Evolutionary conservation across 192 early-diverging fungal genomes (phyloP).

Genomic region (Haplosporangium gracile): DNA sequence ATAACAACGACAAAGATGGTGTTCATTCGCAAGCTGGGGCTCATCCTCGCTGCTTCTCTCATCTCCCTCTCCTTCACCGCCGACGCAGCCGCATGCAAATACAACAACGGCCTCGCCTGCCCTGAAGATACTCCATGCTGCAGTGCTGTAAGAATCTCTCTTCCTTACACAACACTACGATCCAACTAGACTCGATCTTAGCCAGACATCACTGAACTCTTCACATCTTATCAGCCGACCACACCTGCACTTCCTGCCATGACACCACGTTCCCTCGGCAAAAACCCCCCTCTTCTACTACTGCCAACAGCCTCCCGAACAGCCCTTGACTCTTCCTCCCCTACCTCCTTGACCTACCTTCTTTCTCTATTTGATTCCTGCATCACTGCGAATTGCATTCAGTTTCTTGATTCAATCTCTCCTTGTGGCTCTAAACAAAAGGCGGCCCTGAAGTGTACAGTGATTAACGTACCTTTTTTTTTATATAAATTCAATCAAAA

Average conservation of each 20-base stretch:
- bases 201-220: not conserved
- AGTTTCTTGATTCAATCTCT: not conserved
- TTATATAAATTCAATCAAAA: not conserved
- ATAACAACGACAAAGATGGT: conserved; percentile 20
- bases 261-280: not conserved
- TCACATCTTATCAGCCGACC: no score
- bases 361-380: not conserved
- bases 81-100: conserved; percentile 40
- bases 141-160: conserved; percentile 36
- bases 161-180: not conserved
- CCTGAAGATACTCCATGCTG: conserved; percentile 43
- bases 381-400: not conserved
- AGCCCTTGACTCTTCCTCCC: not conserved
- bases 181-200: not conserved
- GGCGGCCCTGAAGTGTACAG: not conserved
- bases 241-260: not conserved
- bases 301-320: not conserved
- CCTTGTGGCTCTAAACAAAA: not conserved
- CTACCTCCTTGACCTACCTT: not conserved
- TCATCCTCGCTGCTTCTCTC: conserved; percentile 30
- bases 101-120: conserved; percentile 46
- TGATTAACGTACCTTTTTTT: not conserved
- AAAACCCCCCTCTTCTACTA: no score
- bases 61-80: conserved; percentile 20
- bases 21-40: conserved; percentile 23